Percentiles rank a stretch among this genome's conserved stretches.
These are phyloP conservation scores for Ascosphaera pollenicola DNA, from an alignment of 2,329 filamentous ascomycete species.

Conservation along the genomic window DNA sequence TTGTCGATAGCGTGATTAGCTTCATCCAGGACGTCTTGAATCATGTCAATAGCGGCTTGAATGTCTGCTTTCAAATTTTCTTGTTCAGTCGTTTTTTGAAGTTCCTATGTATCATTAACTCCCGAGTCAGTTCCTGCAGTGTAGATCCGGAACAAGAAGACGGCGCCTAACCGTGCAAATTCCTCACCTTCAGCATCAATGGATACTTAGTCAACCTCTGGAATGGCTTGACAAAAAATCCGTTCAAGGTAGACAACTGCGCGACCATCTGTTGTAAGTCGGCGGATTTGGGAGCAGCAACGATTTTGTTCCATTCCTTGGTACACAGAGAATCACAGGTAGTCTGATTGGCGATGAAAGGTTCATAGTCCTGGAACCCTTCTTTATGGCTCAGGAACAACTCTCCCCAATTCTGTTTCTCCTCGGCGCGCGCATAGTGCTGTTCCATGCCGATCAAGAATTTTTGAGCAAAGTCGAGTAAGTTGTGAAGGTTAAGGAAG, in stretches of 20 bases:
- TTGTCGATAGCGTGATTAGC: constrained; percentile 84
- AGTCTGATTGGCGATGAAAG: constrained; percentile 91
- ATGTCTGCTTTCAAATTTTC: constrained; percentile 51
- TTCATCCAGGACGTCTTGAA: constrained; percentile 58
- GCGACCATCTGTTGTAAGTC: constrained; percentile 52
- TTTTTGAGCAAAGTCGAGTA: constrained; percentile 84
- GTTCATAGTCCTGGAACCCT: constrained; percentile 79
- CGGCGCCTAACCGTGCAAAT: constrained; percentile 3
- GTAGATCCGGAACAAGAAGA: no score
- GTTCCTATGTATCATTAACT: constrained; percentile 33
- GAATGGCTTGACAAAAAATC: constrained; percentile 90
- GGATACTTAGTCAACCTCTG: constrained; percentile 91
- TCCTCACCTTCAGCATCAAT: constrained; percentile 53
- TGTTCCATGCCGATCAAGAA: constrained; percentile 94
- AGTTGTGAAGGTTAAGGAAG: constrained; percentile 85
- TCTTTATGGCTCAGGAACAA: constrained; percentile 71
- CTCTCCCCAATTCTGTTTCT: constrained; percentile 80
- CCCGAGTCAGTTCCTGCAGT: no score
- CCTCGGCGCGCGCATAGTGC: constrained; percentile 60
- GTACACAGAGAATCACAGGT: constrained; percentile 72
- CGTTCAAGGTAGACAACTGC: constrained; percentile 69
- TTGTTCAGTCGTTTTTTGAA: constrained; percentile 64
- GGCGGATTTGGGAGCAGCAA: constrained; percentile 42
- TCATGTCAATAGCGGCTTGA: constrained; percentile 52
- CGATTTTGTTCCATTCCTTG: constrained; percentile 70